These are phyloP conservation scores for Leishmania tropica DNA, from an alignment of 208 protist genomes.

Conservation along the genomic window DNA sequence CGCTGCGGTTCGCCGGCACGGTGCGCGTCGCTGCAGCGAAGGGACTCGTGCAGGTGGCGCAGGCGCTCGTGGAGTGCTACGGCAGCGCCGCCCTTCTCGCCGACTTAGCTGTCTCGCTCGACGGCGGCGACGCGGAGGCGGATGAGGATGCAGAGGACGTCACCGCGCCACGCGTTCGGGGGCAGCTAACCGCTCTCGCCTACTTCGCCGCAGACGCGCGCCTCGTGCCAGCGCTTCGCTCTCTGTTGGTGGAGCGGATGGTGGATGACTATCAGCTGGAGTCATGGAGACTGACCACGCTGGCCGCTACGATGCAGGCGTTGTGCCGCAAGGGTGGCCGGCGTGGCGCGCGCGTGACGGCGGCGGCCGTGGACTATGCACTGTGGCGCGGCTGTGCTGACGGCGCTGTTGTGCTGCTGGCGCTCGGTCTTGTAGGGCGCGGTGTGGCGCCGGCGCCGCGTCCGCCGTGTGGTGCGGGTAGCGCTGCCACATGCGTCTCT, in stretches of 20 bases:
- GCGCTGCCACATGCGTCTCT: neutral
- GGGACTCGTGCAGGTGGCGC: constrained; percentile 40
- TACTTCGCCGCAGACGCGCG: constrained; percentile 41
- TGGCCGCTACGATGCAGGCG: constrained; percentile 27
- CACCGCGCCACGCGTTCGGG: constrained; percentile 6
- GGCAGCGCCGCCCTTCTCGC: constrained; percentile 45
- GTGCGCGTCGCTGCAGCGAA: constrained; percentile 49
- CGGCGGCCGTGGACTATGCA: constrained; percentile 63
- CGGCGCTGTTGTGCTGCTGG: constrained; percentile 59
- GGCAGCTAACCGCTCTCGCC: constrained; percentile 53
- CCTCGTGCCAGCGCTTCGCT: constrained; percentile 50
- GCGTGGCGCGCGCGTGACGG: constrained; percentile 9
- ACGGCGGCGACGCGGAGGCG: neutral
- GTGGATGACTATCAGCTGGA: constrained; percentile 30
- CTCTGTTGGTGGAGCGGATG: constrained; percentile 39
- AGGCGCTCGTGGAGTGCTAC: constrained; percentile 65
- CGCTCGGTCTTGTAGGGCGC: constrained; percentile 47
- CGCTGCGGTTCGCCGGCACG: constrained; percentile 46
- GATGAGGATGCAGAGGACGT: constrained; percentile 1
- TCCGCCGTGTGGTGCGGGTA: constrained; percentile 7
- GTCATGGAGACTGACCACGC: constrained; percentile 26
- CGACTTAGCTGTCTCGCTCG: constrained; percentile 37
- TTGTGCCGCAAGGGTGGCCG: constrained; percentile 24
- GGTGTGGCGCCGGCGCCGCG: constrained; percentile 23
- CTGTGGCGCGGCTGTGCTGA: constrained; percentile 47